Evolutionary conservation across 163 green algal genomes (phyloP), one percentile per base, ranked within the genome.

Genomic region (Scenedesmus sp.): DNA sequence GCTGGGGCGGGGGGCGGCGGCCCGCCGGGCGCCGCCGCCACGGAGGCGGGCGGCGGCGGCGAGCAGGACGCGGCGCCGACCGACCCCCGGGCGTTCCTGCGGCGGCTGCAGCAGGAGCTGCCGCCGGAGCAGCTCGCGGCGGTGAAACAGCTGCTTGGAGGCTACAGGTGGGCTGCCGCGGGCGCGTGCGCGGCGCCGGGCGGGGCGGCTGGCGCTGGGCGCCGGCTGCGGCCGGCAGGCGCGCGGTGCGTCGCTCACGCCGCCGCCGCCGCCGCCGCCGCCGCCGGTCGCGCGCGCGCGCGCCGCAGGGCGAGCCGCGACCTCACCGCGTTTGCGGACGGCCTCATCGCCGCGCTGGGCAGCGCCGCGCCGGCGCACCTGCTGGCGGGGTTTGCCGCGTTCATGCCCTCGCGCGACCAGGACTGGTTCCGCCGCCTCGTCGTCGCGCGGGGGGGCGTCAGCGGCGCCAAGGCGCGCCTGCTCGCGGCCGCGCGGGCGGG

Each of bases 61-160:
- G 69, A 34, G 54, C 39, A 53, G 54, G 29, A 24, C 58, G 56
- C 28, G 22, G 34, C 70, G 26, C 22, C 26, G 7, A 39, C 80
- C 1, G 81, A 84, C 44, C 75, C 80, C 33, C 77, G 80, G 34
- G 67, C 60, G 29, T 89, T 86, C 70, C 71, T 86, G 36, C 60
- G 66, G 18, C 64, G 78, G 64, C 75, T 89, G 47, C 84, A 87
- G 58, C 13, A 60, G 33, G 69, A 88, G 63, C 79, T 89, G 60
- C 45, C 56, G 6, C 29, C 74, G 2, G 53, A 53, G 15, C 56
- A 60, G 24, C 82, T 83, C 53, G 60, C 60, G n/a, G 54, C 58
- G 34, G 82, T 89, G 0, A 75, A 85, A 53, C n/a, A 4, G 15
- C 63, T 89, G 50, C 76, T 89, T 36, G 48, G 26, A 2, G 63